phyloP scores from a whole-genome alignment of 495 filamentous ascomycete species.

The Astrothelium subdiscretum region DNA sequence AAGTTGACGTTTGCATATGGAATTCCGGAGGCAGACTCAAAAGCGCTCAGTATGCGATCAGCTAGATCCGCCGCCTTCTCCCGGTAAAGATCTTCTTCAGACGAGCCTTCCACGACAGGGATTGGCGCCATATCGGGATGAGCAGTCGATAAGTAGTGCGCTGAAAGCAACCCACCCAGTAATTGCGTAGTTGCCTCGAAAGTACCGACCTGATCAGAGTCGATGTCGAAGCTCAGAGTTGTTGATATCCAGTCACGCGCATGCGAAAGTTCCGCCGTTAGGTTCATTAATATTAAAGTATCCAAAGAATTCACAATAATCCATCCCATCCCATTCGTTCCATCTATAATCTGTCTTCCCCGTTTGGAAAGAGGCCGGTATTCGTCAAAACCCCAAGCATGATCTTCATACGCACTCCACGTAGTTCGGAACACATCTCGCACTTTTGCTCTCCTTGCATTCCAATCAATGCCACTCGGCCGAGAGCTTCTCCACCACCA shows the following conservation, averaged over 20 bases:
- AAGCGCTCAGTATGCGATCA: slow-evolving; percentile 75
- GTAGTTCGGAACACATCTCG: slow-evolving; percentile 79
- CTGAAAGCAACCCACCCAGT: slow-evolving; percentile 87
- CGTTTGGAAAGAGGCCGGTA: slow-evolving; percentile 72
- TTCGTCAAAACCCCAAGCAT: slow-evolving; percentile 90
- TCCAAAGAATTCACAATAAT: slow-evolving; percentile 95
- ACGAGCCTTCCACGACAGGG: slow-evolving; percentile 32
- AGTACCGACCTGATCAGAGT: slow-evolving; percentile 81
- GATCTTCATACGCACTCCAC: slow-evolving; percentile 83
- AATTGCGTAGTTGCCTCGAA: slow-evolving; percentile 99
- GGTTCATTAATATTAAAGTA: slow-evolving; percentile 96
- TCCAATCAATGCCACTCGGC: slow-evolving; percentile 49
- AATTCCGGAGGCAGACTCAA: slow-evolving; percentile 72
- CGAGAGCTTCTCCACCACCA: slow-evolving; percentile 1
- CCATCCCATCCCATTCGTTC: slow-evolving; percentile 74
- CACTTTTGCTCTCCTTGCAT: slow-evolving; percentile 67
- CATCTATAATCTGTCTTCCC: slow-evolving; percentile 62
- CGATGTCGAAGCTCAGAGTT: slow-evolving; percentile 70
- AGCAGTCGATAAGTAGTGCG: slow-evolving; percentile 73
- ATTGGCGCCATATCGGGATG: slow-evolving; percentile 25
- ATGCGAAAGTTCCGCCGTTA: slow-evolving; percentile 72
- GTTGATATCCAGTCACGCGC: slow-evolving; percentile 86
- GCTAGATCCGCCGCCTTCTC: slow-evolving; percentile 93
- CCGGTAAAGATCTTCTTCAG: slow-evolving; percentile 81
- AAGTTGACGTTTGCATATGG: slow-evolving; percentile 88